These are phyloP conservation scores for Trichocomaceae sp. DNA, from an alignment of 2,329 filamentous ascomycete genomes.

Conservation along the genomic window DNA sequence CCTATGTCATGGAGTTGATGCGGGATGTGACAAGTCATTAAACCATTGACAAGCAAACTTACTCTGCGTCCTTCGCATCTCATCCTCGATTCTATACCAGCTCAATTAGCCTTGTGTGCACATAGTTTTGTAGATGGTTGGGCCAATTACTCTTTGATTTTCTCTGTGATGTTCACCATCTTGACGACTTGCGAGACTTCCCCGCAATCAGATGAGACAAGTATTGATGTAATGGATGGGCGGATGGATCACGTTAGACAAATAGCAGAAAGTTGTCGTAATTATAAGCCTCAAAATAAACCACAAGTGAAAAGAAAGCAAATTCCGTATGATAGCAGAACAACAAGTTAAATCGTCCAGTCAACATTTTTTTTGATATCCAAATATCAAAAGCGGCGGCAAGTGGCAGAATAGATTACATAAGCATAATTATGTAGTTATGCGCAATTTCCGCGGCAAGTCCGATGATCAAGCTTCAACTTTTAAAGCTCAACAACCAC, in stretches of 20 bases:
- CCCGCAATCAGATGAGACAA: constrained; percentile 14
- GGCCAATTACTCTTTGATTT: constrained; percentile 90
- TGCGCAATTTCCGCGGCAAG: constrained; percentile 9
- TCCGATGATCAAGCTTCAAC: constrained; percentile 5
- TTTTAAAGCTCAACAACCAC: neutral
- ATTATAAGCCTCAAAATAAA: too few species aligned
- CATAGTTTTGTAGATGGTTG: constrained; percentile 1
- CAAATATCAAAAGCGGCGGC: constrained; percentile 11
- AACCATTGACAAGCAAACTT: constrained; percentile 33
- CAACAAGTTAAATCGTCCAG: neutral
- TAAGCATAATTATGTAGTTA: constrained; percentile 11
- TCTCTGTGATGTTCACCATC: constrained; percentile 99
- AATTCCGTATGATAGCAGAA: neutral
- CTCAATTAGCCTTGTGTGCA: neutral
- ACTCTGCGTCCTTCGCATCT: constrained; percentile 99
- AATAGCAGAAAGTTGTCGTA: neutral
- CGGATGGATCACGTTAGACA: neutral
- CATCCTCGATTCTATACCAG: constrained; percentile 84
- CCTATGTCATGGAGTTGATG: constrained; percentile 12
- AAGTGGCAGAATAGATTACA: constrained; percentile 11
- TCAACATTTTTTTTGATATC: constrained; percentile 5
- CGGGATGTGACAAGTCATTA: neutral
- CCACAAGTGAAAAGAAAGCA: neutral
- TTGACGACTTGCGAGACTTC: constrained; percentile 28
- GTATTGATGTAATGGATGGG: neutral